Evolutionary conservation across 805 yeast species (phyloP).

Genomic region (Candida chilensis): DNA sequence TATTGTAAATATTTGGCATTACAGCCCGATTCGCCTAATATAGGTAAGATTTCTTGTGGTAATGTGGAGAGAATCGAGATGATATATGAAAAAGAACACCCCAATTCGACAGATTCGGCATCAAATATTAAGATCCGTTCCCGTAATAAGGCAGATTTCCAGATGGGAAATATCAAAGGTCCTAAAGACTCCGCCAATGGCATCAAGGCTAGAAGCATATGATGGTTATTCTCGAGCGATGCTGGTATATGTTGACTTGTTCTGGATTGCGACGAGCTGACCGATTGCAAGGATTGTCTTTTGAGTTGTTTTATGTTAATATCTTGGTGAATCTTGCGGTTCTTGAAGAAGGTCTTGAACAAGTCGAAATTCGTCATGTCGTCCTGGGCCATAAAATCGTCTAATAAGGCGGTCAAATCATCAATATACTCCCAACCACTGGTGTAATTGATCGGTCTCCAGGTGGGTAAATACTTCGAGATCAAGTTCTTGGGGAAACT

Average conservation of each 20-base stretch:
- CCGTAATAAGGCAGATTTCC: slow-evolving; percentile 55
- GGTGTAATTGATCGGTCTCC: slow-evolving; percentile 32
- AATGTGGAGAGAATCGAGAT: slow-evolving; percentile 52
- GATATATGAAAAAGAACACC: slow-evolving; percentile 46
- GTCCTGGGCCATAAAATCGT: slow-evolving; percentile 7
- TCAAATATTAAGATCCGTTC: slow-evolving; percentile 42
- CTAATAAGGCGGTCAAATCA: slow-evolving; percentile 17
- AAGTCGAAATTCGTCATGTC: slow-evolving; percentile 7
- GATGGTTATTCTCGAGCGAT: slow-evolving; percentile 18
- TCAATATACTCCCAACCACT: slow-evolving; percentile 34
- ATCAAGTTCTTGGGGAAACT: slow-evolving; percentile 5
- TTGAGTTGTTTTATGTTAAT: too few species aligned
- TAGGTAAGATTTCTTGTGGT: slow-evolving; percentile 42
- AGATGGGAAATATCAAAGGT: slow-evolving; percentile 54
- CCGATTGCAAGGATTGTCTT: too few species aligned
- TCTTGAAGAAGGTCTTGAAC: slow-evolving; percentile 13
- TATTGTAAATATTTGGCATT: slow-evolving; percentile 12
- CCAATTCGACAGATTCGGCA: slow-evolving; percentile 19
- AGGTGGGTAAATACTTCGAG: slow-evolving; percentile 9
- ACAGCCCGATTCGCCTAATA: slow-evolving; percentile 13
- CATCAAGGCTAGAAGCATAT: slow-evolving; percentile 38
- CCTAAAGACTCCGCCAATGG: slow-evolving; percentile 44
- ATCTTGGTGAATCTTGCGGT: too few species aligned
- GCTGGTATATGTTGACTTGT: not conserved
- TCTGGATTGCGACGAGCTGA: slow-evolving; percentile 4